Conservation (phyloP, 2,329 filamentous ascomycete species). For the Ceratocystis ficicola region DNA sequence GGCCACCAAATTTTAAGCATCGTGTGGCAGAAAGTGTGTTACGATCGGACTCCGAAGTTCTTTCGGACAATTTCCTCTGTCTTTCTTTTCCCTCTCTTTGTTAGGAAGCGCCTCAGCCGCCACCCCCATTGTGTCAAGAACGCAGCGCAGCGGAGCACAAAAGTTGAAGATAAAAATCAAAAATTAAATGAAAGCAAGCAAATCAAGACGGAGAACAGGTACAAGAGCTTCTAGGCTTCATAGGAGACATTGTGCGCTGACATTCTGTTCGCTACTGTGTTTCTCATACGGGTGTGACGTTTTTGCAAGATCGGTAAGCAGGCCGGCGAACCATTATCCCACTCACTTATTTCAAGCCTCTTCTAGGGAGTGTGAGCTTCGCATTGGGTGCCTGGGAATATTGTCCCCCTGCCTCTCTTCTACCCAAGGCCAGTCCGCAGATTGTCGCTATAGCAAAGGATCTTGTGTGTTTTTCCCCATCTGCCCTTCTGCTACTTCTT, state of each 20-base stretch:
- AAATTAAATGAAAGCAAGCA: too few species aligned
- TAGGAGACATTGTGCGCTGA: neutral
- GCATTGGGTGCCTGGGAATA: neutral
- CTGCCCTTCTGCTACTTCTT: too few species aligned
- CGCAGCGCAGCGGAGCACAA: neutral
- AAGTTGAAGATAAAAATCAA: neutral
- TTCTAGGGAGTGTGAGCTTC: neutral
- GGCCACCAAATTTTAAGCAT: neutral
- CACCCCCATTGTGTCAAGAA: neutral
- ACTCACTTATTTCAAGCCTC: neutral
- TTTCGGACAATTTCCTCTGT: neutral
- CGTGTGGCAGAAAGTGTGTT: neutral
- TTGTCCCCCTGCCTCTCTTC: neutral
- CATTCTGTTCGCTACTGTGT: neutral
- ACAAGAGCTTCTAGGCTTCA: too few species aligned
- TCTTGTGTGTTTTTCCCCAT: too few species aligned
- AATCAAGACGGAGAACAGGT: too few species aligned
- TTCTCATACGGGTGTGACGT: neutral
- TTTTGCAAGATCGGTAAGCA: neutral
- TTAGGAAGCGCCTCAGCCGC: neutral
- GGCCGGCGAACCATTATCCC: neutral
- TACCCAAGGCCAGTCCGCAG: too few species aligned
- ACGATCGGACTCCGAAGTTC: conserved; percentile 1
- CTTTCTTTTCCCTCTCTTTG: neutral
- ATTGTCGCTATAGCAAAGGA: too few species aligned